phyloP scores from a whole-genome alignment of 345 rosid genomes.

The sweet orange (Citrus sinensis) region DNA sequence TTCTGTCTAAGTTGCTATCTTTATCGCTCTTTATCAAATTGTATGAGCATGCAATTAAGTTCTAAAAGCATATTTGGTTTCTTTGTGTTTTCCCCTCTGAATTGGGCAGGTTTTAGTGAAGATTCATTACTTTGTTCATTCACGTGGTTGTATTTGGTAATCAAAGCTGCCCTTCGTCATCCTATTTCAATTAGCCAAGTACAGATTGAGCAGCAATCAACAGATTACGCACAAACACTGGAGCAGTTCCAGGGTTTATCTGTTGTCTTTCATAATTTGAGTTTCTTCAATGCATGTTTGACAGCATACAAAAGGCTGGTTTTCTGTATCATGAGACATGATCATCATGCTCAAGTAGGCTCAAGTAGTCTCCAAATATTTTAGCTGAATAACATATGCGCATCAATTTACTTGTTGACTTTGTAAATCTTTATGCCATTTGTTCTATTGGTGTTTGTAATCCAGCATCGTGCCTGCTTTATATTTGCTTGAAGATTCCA shows the following conservation, averaged over 20 bases:
- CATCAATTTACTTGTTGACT: neutral
- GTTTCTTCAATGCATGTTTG: neutral
- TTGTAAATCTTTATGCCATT: neutral
- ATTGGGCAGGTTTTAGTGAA: slow-evolving; percentile 7
- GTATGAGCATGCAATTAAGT: neutral
- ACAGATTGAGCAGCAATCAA: neutral
- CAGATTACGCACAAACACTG: neutral
- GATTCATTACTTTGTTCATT: neutral
- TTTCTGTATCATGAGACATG: slow-evolving; percentile 13
- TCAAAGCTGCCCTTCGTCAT: neutral
- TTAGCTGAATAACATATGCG: slow-evolving; percentile 6
- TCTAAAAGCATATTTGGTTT: neutral
- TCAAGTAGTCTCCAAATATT: neutral
- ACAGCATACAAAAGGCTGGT: slow-evolving; percentile 4
- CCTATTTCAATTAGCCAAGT: neutral
- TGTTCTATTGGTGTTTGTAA: neutral
- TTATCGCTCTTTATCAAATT: neutral
- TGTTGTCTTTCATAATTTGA: neutral
- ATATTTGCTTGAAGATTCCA: neutral
- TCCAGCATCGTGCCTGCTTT: neutral
- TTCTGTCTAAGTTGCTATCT: neutral
- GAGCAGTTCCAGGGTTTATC: slow-evolving; percentile 1
- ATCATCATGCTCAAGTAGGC: slow-evolving; percentile 3
- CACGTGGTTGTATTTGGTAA: neutral
- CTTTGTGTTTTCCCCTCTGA: neutral